phyloP scores from a whole-genome alignment of 1,284 basidiomycete genomes.

The Puccinia polysora region DNA sequence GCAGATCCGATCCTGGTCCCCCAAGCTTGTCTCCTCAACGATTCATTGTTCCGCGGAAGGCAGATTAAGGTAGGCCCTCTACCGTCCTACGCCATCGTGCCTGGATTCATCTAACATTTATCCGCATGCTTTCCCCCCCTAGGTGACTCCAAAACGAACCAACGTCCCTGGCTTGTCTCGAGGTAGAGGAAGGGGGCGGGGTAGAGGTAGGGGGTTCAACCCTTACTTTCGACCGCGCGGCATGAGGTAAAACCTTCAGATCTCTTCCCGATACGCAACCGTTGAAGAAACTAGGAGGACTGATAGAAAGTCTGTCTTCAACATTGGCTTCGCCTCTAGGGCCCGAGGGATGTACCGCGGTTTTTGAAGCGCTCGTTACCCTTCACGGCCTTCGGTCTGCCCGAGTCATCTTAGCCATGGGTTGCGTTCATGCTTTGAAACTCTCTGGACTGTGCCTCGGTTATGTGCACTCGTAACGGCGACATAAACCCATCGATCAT shows the following conservation, averaged over 20 bases:
- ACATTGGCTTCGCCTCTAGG: neutral
- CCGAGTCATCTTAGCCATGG: too few species aligned
- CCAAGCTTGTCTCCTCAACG: slow-evolving; percentile 89
- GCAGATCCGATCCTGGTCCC: slow-evolving; percentile 88
- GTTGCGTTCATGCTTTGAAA: too few species aligned
- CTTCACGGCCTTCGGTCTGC: too few species aligned
- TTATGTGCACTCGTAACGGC: neutral
- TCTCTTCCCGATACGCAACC: neutral
- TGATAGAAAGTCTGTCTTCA: neutral
- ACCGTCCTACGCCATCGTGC: slow-evolving; percentile 32
- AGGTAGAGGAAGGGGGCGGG: slow-evolving; percentile 53
- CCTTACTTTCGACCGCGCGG: slow-evolving; percentile 41
- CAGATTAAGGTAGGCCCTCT: slow-evolving; percentile 71
- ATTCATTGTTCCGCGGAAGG: slow-evolving; percentile 86
- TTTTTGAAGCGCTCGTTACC: slow-evolving; percentile 27
- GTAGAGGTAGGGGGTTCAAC: slow-evolving; percentile 36
- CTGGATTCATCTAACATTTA: slow-evolving; percentile 2
- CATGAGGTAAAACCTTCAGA: slow-evolving; percentile 15
- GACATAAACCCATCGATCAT: neutral
- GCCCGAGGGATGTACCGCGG: slow-evolving; percentile 39
- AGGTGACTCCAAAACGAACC: slow-evolving; percentile 88
- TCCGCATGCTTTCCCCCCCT: neutral
- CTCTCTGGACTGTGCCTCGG: neutral
- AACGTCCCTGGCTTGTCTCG: slow-evolving; percentile 75
- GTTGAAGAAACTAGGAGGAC: neutral